Evolutionary conservation across 768 basidiomycete genomes (phyloP).

Genomic region (Phlebiopsis flavidoalba): DNA sequence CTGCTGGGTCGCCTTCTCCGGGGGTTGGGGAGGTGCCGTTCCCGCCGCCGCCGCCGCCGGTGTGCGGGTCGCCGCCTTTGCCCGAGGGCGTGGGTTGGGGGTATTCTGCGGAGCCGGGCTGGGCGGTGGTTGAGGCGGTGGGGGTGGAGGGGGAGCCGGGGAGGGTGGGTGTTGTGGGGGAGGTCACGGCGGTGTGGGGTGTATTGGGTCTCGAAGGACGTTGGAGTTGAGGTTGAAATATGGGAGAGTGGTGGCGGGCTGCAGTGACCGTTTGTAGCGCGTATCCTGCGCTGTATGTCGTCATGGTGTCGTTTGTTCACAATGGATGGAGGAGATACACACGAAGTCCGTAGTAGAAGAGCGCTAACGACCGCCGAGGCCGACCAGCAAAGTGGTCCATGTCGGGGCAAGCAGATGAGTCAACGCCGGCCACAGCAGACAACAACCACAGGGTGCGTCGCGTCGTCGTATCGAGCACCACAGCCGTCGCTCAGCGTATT

Average conservation of each 20-base stretch:
- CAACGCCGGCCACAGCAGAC: too few species aligned
- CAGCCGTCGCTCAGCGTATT: slow-evolving; percentile 61
- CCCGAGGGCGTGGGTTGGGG: not conserved
- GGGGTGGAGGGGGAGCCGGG: slow-evolving; percentile 18
- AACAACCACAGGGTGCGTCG: too few species aligned
- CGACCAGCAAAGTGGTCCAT: slow-evolving; percentile 74
- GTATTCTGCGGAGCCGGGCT: slow-evolving; percentile 9
- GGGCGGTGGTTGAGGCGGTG: slow-evolving; percentile 10
- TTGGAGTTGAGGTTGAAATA: slow-evolving; percentile 43
- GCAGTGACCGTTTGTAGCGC: slow-evolving; percentile 41
- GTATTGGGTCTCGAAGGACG: slow-evolving; percentile 31
- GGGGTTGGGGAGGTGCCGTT: slow-evolving; percentile 3
- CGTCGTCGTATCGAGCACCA: slow-evolving; percentile 56
- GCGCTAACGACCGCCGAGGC: too few species aligned
- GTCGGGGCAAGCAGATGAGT: too few species aligned
- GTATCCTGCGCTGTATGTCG: slow-evolving; percentile 17
- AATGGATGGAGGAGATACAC: too few species aligned
- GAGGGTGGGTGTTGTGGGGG: slow-evolving; percentile 23
- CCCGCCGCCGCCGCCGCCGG: slow-evolving; percentile 14
- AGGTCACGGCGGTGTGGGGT: slow-evolving; percentile 25
- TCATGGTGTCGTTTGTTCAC: too few species aligned
- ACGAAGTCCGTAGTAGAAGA: too few species aligned
- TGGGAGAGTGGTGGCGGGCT: slow-evolving; percentile 43
- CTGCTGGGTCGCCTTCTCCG: slow-evolving; percentile 17
- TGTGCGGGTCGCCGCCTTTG: slow-evolving; percentile 9